Percentiles rank a stretch among this genome's conserved stretches.
phyloP scores from a whole-genome alignment of 345 rosid species.

The Heritiera littoralis region DNA sequence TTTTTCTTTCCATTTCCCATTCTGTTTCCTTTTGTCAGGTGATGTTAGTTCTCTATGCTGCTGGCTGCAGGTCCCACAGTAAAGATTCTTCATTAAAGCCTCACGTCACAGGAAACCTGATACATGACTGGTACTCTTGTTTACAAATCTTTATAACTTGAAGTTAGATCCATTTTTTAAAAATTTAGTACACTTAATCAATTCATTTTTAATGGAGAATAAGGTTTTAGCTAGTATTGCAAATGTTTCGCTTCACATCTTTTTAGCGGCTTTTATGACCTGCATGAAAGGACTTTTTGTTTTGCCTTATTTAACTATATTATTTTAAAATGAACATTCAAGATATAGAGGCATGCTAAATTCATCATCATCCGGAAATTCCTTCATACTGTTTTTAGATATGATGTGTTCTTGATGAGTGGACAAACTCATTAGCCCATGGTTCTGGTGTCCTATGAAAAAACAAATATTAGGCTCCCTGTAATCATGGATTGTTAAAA shows the following conservation, averaged over 20 bases:
- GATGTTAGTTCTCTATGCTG: conserved; percentile 53
- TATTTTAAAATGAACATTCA: neutral
- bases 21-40: conserved; percentile 43
- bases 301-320: neutral
- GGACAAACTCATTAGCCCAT: neutral
- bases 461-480: neutral
- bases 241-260: neutral
- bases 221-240: neutral
- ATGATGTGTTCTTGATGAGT: neutral
- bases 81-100: conserved; percentile 76
- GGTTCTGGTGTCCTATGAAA: neutral
- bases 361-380: neutral
- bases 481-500: neutral
- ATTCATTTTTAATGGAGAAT: neutral
- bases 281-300: neutral
- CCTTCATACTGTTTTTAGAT: neutral
- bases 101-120: conserved; percentile 64
- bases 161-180: neutral
- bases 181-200: neutral
- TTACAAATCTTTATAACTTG: conserved; percentile 3
- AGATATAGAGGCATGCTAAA: conserved; percentile 4
- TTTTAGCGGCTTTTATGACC: neutral
- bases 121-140: conserved; percentile 69
- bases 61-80: conserved; percentile 61
- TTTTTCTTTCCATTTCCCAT: conserved; percentile 3